phyloP scores from a whole-genome alignment of 2,329 filamentous ascomycete genomes.

The Penicillium occitanis region DNA sequence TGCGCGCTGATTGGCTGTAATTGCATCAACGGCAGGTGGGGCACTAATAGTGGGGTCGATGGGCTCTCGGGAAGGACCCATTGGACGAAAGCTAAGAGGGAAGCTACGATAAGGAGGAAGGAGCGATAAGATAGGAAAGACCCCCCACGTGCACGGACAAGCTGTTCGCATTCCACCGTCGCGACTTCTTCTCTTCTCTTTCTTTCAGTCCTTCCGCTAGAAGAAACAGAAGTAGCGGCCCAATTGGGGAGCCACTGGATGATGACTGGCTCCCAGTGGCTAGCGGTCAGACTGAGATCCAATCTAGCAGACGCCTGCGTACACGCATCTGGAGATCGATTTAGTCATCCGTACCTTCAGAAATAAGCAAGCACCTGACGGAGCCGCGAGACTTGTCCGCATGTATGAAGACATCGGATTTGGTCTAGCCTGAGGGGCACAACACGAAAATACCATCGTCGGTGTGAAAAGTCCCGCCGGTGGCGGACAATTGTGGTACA shows the following conservation, averaged over 20 bases:
- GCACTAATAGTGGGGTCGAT: background rate
- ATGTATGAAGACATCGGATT: background rate
- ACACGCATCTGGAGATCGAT: slow-evolving; percentile 12
- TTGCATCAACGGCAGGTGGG: background rate
- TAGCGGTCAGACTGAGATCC: slow-evolving; percentile 2
- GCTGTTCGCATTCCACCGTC: slow-evolving; percentile 15
- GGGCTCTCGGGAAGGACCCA: slow-evolving; percentile 8
- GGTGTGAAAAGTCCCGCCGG: background rate
- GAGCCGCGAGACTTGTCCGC: slow-evolving; percentile 3
- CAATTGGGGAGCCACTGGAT: background rate
- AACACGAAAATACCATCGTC: background rate
- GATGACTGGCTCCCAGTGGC: background rate
- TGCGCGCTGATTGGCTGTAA: slow-evolving; percentile 12
- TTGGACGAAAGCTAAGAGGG: slow-evolving; percentile 2
- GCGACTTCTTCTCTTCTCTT: background rate
- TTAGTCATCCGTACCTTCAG: background rate
- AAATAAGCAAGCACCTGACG: background rate
- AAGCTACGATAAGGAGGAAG: slow-evolving; percentile 13
- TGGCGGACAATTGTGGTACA: slow-evolving; percentile 3
- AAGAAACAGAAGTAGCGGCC: background rate
- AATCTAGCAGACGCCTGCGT: slow-evolving; percentile 14
- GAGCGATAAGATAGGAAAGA: slow-evolving; percentile 19
- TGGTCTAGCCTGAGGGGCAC: slow-evolving; percentile 1
- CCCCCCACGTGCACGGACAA: slow-evolving; percentile 18
- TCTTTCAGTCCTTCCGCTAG: background rate